Base-by-base conservation (phyloP, 2,329 filamentous ascomycete species). In the Monilinia fructigena region DNA sequence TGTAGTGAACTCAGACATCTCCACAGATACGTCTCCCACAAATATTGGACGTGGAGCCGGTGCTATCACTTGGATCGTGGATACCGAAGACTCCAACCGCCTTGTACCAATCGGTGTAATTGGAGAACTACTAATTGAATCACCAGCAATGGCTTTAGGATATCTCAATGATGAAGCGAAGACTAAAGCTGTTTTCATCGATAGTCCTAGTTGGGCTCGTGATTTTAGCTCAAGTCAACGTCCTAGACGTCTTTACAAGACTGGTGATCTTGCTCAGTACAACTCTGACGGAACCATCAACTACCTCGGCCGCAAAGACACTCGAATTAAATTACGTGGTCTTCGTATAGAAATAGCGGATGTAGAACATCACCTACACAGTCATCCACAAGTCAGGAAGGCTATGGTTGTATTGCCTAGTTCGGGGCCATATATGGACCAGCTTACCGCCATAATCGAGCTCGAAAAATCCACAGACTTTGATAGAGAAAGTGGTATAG, bases 241-340 rank as follows among this genome's bases (percentile, higher is more conserved):
- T 23, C 55, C 48, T 28, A 4, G 23, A 4, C 55, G 54, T 35
- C 42, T 65, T 4, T 97, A 97, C 74, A 86, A 92, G 16, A 77
- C 76, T 0, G 76, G 76, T 8, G 76, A 77, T 52, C 68, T 77
- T 28, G 75, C 75, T 7, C 70, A 86, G 47, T 83, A 66, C 16
- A 63, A 55, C 31, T 26, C 52, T 7, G 65, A 66, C 35, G 58
- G 65, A n/a, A 66, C 40, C 20, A 63, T 66, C n/a, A 50, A 35
- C 6, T 63, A 55, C 7, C 50, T 61, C 3, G 58, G 50, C 18
- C 65, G 65, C 5, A 66, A 66, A 23, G 58, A 66, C 3, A 66
- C 65, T 23, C 58, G 40, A 12, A 54, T 55, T 6, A 66, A 66
- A 31, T 50, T 63, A 20, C 50, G 56, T 35, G 65, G 65, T 3